Evolutionary conservation across 2,329 filamentous ascomycete genomes (phyloP).

Genomic region (Curvularia verruculosa): DNA sequence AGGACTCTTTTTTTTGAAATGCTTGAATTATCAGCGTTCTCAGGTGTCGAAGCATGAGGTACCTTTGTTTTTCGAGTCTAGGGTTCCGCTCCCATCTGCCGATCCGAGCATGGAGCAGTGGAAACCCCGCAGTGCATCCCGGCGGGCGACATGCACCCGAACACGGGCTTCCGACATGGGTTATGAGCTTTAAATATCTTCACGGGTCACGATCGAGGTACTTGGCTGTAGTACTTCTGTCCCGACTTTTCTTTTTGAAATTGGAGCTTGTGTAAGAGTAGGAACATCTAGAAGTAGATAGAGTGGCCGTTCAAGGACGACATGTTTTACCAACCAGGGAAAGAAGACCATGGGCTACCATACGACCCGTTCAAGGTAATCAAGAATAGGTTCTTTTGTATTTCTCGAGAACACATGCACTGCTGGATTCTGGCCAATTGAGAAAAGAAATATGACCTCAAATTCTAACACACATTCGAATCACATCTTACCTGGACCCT

Average conservation of each 20-base stretch:
- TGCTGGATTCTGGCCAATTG: neutral
- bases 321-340: slow-evolving; percentile 62
- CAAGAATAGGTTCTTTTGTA: neutral
- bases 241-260: too few species aligned
- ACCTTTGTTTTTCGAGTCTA: neutral
- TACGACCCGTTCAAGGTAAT: slow-evolving; percentile 63
- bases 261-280: neutral
- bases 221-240: neutral
- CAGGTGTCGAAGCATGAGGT: too few species aligned
- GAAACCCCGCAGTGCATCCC: slow-evolving; percentile 11
- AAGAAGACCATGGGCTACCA: slow-evolving; percentile 59
- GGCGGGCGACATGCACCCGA: neutral
- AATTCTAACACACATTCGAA: too few species aligned
- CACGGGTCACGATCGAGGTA: neutral
- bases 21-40: too few species aligned
- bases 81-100: slow-evolving; percentile 4
- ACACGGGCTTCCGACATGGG: neutral
- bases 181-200: neutral
- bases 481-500: neutral
- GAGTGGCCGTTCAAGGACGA: neutral
- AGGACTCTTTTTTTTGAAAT: too few species aligned
- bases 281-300: neutral
- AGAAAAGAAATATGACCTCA: neutral
- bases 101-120: neutral
- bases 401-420: neutral